Percentiles rank a stretch among this genome's conserved stretches.
These are phyloP conservation scores for Candida sanyaensis DNA, from an alignment of 1,139 yeast species.

Conservation along the genomic window DNA sequence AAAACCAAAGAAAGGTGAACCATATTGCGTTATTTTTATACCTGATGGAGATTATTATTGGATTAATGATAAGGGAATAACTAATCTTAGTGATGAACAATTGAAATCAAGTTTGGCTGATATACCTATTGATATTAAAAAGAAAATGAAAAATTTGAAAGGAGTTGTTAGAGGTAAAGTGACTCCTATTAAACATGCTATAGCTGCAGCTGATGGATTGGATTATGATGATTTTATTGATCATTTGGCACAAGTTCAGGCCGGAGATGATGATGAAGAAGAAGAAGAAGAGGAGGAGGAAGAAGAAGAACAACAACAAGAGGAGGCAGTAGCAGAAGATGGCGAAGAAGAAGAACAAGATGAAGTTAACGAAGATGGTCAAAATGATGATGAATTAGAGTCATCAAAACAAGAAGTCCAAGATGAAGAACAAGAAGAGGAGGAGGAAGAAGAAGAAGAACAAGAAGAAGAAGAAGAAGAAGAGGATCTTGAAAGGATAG, in stretches of 20 bases:
- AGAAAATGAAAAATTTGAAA: slow-evolving; percentile 20
- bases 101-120: slow-evolving; percentile 30
- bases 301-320: slow-evolving; percentile 22
- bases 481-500: slow-evolving; percentile 16
- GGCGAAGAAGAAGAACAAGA: slow-evolving; percentile 4
- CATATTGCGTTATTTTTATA: slow-evolving; percentile 47
- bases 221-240: slow-evolving; percentile 41
- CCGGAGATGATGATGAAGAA: slow-evolving; percentile 30
- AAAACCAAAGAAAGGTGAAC: slow-evolving; percentile 44
- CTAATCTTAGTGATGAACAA: slow-evolving; percentile 30
- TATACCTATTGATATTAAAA: slow-evolving; percentile 23
- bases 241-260: slow-evolving; percentile 25
- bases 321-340: neutral
- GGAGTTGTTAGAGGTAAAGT: slow-evolving; percentile 23
- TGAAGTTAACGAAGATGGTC: slow-evolving; percentile 5
- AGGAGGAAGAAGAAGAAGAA: slow-evolving; percentile 18
- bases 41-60: slow-evolving; percentile 53
- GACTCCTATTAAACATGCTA: slow-evolving; percentile 39
- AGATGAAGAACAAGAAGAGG: slow-evolving; percentile 17
- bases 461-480: slow-evolving; percentile 18
- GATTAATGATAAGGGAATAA: slow-evolving; percentile 44
- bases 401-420: too few relatives aligned
- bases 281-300: slow-evolving; percentile 31
- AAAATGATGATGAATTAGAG: too few relatives aligned
- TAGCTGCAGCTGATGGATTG: slow-evolving; percentile 40